These are phyloP conservation scores for Malbranchea cinnamomea DNA, from an alignment of 2,329 filamentous ascomycete species.

Conservation along the genomic window DNA sequence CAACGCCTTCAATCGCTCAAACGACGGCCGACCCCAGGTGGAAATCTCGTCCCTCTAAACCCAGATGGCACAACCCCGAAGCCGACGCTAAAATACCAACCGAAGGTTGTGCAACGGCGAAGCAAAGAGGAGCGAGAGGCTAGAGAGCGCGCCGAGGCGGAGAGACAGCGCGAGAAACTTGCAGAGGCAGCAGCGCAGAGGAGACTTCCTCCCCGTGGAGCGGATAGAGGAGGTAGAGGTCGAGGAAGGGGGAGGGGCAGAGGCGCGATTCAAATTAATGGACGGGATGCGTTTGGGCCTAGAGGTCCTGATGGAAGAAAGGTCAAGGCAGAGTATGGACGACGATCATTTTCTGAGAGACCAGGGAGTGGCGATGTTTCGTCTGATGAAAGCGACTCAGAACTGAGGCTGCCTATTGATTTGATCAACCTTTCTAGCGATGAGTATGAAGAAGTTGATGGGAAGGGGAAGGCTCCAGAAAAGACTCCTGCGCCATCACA, in stretches of 20 bases:
- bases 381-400: conserved; percentile 34
- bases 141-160: conserved; percentile 27
- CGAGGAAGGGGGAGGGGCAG: conserved; percentile 17
- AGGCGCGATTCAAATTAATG: conserved; percentile 16
- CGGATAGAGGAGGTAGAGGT: conserved; percentile 14
- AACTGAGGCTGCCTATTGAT: conserved; percentile 40
- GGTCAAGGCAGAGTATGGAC: conserved; percentile 12
- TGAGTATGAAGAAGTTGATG: conserved; percentile 21
- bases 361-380: conserved; percentile 20
- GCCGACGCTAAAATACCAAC: conserved; percentile 29
- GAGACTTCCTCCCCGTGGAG: conserved; percentile 4
- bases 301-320: conserved; percentile 16
- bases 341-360: conserved; percentile 14
- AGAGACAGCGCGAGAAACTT: conserved; percentile 24
- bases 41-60: conserved; percentile 21
- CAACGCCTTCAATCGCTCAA: conserved; percentile 30
- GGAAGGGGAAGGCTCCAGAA: conserved; percentile 20
- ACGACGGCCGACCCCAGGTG: conserved; percentile 21
- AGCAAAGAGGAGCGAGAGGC: conserved; percentile 33
- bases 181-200: conserved; percentile 23
- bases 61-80: conserved; percentile 19
- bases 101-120: conserved; percentile 25
- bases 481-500: conserved; percentile 8
- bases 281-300: conserved; percentile 16
- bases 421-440: conserved; percentile 41